phyloP scores from a whole-genome alignment of 306 rosid species.

The Canavalia ensiformis region DNA sequence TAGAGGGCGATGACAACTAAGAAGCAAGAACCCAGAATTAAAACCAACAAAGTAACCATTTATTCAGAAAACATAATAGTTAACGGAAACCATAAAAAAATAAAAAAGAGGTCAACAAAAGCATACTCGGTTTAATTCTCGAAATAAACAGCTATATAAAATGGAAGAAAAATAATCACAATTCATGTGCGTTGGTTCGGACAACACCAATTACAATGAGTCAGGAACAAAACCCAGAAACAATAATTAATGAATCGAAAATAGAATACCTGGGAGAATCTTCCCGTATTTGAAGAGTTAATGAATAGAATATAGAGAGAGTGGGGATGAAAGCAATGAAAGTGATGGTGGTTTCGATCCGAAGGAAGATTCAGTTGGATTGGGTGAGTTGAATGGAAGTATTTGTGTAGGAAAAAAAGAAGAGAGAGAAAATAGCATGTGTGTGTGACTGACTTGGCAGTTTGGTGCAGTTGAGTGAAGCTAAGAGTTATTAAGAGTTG shows the following conservation, averaged over 20 bases:
- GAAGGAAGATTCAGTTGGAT: background rate
- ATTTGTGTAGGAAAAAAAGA: background rate
- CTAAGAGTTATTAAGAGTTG: background rate
- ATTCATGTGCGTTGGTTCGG: background rate
- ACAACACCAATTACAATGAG: background rate
- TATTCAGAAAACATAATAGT: background rate
- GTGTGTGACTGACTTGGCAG: conserved; percentile 15
- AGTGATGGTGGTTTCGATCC: background rate
- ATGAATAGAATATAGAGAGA: no score
- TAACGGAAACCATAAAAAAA: background rate
- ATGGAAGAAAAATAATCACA: conserved; percentile 3
- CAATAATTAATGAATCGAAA: background rate
- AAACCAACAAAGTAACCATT: background rate
- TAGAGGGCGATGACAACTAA: background rate
- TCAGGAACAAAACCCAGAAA: conserved; percentile 4
- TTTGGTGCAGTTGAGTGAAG: background rate
- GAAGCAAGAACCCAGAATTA: conserved; percentile 14
- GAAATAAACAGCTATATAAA: background rate
- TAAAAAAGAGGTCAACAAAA: conserved; percentile 17
- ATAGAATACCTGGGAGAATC: conserved; percentile 42
- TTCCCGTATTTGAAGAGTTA: background rate
- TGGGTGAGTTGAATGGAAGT: background rate
- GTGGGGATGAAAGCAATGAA: no score
- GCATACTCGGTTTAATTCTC: conserved; percentile 2
- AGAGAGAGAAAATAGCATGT: background rate